A percentile compares a stretch with the other conserved stretches of the same genome.
These are phyloP conservation scores for Leccinum fuscescens DNA, from an alignment of 1,284 basidiomycete genomes.

Conservation along the genomic window DNA sequence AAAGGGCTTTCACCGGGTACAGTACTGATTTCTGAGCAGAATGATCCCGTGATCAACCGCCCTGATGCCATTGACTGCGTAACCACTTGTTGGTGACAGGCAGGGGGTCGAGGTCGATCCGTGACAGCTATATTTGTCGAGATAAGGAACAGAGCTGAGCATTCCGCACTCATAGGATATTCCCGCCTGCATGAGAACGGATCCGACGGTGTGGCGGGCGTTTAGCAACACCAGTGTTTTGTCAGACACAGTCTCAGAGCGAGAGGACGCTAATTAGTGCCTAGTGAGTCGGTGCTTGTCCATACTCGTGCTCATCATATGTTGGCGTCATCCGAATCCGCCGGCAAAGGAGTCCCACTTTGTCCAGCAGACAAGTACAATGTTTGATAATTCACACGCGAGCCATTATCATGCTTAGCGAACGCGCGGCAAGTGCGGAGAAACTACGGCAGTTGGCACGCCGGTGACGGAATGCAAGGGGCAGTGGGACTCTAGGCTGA, in stretches of 20 bases:
- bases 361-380: neutral
- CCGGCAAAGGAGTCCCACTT: neutral
- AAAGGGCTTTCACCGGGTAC: neutral
- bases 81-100: neutral
- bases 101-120: neutral
- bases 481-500: neutral
- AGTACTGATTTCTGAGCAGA: neutral
- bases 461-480: neutral
- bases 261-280: neutral
- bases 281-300: neutral
- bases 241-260: neutral
- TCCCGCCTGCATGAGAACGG: constrained; percentile 15
- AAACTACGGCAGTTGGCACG: neutral
- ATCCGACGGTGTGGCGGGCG: neutral
- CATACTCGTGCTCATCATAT: neutral
- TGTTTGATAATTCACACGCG: constrained; percentile 2
- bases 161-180: neutral
- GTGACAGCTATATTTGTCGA: neutral
- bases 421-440: constrained; percentile 17
- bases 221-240: neutral
- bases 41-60: neutral
- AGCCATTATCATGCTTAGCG: neutral
- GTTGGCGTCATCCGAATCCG: neutral
- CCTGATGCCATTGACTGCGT: neutral
- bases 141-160: neutral